Base-by-base conservation (phyloP, 2,329 filamentous ascomycete genomes). In the Microsporum canis region DNA sequence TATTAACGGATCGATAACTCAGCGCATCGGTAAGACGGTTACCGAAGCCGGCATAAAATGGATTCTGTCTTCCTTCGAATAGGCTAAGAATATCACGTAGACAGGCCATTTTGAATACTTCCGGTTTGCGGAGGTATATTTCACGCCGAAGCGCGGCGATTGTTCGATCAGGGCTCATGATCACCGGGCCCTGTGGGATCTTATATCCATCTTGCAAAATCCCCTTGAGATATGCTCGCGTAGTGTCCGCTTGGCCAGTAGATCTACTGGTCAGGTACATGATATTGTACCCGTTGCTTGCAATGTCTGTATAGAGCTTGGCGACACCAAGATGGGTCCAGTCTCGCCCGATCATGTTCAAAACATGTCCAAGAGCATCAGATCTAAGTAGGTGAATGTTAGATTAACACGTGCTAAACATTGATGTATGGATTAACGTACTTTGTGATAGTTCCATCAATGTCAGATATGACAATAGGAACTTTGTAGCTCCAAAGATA, bases 51-150 rank as follows among this genome's bases (percentile, higher is more conserved):
- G 95, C 95, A 69, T 96, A 97, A 71, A 99, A 99, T 0, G 94
- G 92, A 17, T 86, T 90, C 47, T 84, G 80, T 31, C 88, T 84
- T 0, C 84, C 80, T 2, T 85, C 86, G 70, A 96, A 99, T 0
- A 99, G 80, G 62, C 87, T 89, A 71, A 91, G 86, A 67, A 99
- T 97, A 72, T 99, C 94, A 45, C 94, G 86, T 23, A 99, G 78
- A 65, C 94, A 99, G 1, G 94, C 91, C 95, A 99, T 99, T 76
- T 99, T 99, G 83, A 99, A 99, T 5, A 99, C 90, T 71, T 99
- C 91, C 0, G 94, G 95, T 73, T 99, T 97, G 59, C 94, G 85
- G 31, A 99, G 80, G 71, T 99, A 99, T 4, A 99, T 84, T 72
- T 99, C 94, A 56, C 94, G 85, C 61, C 94, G 83, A 34, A 99